Conservation (phyloP, 768 basidiomycete species). For the Trametes punicea region DNA sequence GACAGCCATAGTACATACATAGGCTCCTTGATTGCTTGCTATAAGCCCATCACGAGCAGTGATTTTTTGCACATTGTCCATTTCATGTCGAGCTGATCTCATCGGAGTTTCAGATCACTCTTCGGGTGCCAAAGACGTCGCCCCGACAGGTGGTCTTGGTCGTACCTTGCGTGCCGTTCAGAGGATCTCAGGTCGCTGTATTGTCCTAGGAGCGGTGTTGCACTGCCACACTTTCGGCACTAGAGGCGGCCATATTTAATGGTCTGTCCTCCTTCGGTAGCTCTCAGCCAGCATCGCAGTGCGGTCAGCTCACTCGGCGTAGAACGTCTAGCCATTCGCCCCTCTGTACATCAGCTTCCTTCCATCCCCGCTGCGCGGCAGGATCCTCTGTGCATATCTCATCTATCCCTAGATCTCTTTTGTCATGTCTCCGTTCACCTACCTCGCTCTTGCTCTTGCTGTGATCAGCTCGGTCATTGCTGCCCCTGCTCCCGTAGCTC, state of each 20-base stretch:
- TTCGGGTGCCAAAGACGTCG: background rate
- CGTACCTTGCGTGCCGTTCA: background rate
- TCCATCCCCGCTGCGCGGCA: conserved; percentile 13
- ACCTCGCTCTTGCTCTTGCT: conserved; percentile 21
- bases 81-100: background rate
- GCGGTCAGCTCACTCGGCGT: conserved; percentile 19
- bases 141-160: no score
- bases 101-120: conserved; percentile 5
- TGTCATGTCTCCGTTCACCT: conserved; percentile 11
- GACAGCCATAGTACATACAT: background rate
- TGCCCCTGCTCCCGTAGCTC: conserved; percentile 43
- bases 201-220: background rate
- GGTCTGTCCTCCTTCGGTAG: background rate
- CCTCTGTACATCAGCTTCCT: background rate
- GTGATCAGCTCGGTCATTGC: conserved; percentile 42
- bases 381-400: background rate
- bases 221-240: background rate
- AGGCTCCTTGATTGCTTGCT: background rate
- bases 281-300: conserved; percentile 14
- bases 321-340: conserved; percentile 15
- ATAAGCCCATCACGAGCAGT: background rate
- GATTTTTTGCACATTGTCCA: background rate
- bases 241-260: background rate
- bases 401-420: no score
- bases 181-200: no score